Evolutionary conservation across 2,329 filamentous ascomycete genomes (phyloP).

Genomic region (Aspergillus arachidicola): DNA sequence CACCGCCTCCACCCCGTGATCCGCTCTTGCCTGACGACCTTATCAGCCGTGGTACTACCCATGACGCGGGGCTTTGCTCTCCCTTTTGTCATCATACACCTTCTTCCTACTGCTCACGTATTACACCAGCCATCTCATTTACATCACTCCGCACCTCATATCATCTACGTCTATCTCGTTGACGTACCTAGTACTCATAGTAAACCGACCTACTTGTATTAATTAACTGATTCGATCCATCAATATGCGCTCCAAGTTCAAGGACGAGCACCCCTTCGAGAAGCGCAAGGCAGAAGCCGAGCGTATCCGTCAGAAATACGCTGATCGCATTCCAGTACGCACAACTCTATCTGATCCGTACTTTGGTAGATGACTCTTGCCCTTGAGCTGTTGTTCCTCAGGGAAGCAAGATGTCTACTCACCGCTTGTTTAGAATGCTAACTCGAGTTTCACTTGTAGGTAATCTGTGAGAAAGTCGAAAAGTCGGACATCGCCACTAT

Average conservation of each 20-base stretch:
- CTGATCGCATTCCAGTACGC: conserved; percentile 94
- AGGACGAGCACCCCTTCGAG: conserved; percentile 99
- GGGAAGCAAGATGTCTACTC: conserved; percentile 18
- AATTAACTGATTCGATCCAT: conserved; percentile 10
- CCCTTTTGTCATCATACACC: conserved; percentile 20
- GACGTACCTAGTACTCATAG: conserved; percentile 2
- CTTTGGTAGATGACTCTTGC: background rate
- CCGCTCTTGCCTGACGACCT: conserved; percentile 17
- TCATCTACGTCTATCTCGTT: conserved; percentile 25
- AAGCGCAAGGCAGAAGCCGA: conserved; percentile 99
- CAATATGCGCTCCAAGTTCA: conserved; percentile 98
- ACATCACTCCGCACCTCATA: conserved; percentile 11
- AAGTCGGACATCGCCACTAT: conserved; percentile 99
- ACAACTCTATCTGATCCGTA: conserved; percentile 6
- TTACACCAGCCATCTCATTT: conserved; percentile 30
- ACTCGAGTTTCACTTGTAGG: conserved; percentile 56
- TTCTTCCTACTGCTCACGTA: conserved; percentile 21
- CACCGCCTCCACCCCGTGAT: conserved; percentile 30
- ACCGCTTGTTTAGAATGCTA: conserved; percentile 36
- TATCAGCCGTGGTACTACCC: conserved; percentile 22
- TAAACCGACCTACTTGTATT: background rate
- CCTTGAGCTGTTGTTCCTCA: background rate
- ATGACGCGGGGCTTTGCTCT: conserved; percentile 31
- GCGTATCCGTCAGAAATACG: conserved; percentile 98
- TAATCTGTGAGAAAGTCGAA: conserved; percentile 99